Evolutionary conservation across 2,329 filamentous ascomycete species (phyloP).

Genomic region (Scedosporium aurantiacum): DNA sequence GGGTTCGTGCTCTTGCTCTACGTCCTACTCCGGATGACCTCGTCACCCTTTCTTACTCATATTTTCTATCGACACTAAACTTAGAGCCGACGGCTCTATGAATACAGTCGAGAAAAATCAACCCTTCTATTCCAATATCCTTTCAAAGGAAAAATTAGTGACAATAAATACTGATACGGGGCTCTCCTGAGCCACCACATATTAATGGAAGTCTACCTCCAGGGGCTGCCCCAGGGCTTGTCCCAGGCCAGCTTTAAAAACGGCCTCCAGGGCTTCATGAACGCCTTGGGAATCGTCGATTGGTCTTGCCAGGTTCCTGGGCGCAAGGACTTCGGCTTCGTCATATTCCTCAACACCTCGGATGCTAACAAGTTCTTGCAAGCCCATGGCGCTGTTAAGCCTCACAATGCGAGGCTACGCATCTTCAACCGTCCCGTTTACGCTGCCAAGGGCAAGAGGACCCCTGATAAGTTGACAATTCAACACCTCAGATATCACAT

Average conservation of each 20-base stretch:
- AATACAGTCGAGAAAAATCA: no score
- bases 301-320: constrained; percentile 32
- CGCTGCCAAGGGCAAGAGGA: constrained; percentile 23
- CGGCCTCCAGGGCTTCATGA: constrained; percentile 29
- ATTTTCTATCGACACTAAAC: no score
- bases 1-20: no score
- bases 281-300: constrained; percentile 25
- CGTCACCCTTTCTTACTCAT: no score
- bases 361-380: constrained; percentile 33
- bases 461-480: constrained; percentile 14
- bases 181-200: background rate
- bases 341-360: constrained; percentile 28
- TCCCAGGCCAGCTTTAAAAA: constrained; percentile 23
- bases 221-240: constrained; percentile 29
- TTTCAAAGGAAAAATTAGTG: no score
- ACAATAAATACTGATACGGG: background rate
- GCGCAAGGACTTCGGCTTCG: constrained; percentile 21
- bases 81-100: no score
- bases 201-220: constrained; percentile 35
- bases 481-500: constrained; percentile 18
- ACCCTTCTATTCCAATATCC: no score
- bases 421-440: constrained; percentile 19
- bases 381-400: constrained; percentile 1
- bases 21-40: no score
- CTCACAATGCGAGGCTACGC: constrained; percentile 17